Percentiles rank a stretch among this genome's conserved stretches.
Evolutionary conservation across 2,329 filamentous ascomycete genomes (phyloP).

Genomic region (Verticillium albo-atrum): DNA sequence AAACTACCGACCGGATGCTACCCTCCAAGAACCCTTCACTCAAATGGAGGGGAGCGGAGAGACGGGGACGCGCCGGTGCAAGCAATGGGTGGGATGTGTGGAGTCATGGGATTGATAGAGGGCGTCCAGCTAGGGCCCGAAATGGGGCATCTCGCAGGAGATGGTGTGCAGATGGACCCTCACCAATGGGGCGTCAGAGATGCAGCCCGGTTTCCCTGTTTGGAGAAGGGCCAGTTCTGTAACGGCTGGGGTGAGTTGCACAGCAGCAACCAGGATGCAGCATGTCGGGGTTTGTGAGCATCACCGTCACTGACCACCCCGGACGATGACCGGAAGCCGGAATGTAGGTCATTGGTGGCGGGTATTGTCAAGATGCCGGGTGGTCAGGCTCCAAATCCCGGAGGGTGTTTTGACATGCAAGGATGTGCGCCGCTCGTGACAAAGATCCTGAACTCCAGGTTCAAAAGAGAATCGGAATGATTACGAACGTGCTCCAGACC

Average conservation of each 20-base stretch:
- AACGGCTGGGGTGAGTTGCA: constrained; percentile 3
- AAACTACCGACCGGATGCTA: constrained; percentile 7
- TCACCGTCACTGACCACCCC: constrained; percentile 8
- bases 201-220: constrained; percentile 6
- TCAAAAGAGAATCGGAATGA: not conserved
- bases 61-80: constrained; percentile 6
- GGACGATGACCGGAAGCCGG: constrained; percentile 7
- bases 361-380: not conserved
- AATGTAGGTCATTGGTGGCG: constrained; percentile 4
- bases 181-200: not conserved
- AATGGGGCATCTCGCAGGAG: constrained; percentile 9
- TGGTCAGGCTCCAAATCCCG: not conserved
- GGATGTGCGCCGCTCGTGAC: not conserved
- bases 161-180: constrained; percentile 8
- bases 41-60: not conserved
- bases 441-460: not conserved
- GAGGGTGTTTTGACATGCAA: not conserved
- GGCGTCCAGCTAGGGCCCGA: constrained; percentile 7
- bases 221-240: not conserved
- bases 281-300: constrained; percentile 4
- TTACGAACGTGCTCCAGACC: not conserved
- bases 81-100: constrained; percentile 9
- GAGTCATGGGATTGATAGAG: constrained; percentile 10
- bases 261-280: not conserved
- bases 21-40: not conserved